A percentile compares a stretch with the other conserved stretches of the same genome.
Evolutionary conservation across 169 alveolate genomes (phyloP).

Genomic region (Eimeria falciformis): DNA sequence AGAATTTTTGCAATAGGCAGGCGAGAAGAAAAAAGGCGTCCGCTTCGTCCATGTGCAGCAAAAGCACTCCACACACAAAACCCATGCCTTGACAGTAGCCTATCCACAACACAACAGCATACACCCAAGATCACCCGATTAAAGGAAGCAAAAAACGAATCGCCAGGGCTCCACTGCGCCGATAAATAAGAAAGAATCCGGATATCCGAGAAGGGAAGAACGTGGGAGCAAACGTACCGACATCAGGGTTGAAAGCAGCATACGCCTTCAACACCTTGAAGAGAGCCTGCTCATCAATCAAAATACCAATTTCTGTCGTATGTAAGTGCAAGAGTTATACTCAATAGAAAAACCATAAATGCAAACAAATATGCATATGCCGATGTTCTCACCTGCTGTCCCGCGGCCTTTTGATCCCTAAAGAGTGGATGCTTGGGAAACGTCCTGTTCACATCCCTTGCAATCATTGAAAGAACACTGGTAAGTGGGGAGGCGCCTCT

Average conservation of each 20-base stretch:
- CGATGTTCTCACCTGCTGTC: conserved; percentile 85
- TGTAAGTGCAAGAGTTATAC: too few species aligned
- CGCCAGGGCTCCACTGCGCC: too few species aligned
- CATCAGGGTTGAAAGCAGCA: conserved; percentile 90
- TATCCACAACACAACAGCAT: too few species aligned
- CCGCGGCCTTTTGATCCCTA: conserved; percentile 91
- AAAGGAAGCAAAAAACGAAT: too few species aligned
- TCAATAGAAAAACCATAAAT: background rate
- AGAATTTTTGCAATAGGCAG: conserved; percentile 90
- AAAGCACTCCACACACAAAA: conserved; percentile 92
- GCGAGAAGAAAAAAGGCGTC: conserved; percentile 92
- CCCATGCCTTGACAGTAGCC: conserved; percentile 89
- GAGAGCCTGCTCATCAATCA: conserved; percentile 79
- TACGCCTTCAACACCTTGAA: conserved; percentile 92
- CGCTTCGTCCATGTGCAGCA: conserved; percentile 94
- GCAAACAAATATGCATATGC: background rate
- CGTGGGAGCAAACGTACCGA: conserved; percentile 92
- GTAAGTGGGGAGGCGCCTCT: conserved; percentile 80
- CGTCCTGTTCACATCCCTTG: conserved; percentile 94
- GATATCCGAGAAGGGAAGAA: too few species aligned
- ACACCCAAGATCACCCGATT: too few species aligned
- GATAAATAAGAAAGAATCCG: too few species aligned
- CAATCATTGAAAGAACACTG: conserved; percentile 85
- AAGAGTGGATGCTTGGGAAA: conserved; percentile 93
- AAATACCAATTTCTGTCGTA: background rate